phyloP scores from a whole-genome alignment of 306 rosid species.

The Sindora glabra region DNA sequence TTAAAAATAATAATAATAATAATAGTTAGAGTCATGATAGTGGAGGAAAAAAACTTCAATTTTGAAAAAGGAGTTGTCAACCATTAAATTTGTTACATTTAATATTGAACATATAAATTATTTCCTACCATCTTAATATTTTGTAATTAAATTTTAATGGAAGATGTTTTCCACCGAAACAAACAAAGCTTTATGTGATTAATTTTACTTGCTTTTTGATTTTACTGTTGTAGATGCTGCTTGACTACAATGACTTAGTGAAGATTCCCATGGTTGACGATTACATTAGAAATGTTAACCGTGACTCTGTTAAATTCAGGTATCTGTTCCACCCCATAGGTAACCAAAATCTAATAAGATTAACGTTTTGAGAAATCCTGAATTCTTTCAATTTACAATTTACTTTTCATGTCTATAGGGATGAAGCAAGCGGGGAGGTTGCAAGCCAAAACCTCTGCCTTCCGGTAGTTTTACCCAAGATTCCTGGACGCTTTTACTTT shows the following conservation, averaged over 20 bases:
- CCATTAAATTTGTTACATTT: too few relatives aligned
- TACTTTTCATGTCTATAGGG: constrained; percentile 22
- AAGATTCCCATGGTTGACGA: constrained; percentile 51
- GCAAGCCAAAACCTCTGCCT: constrained; percentile 21
- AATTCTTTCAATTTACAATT: background rate
- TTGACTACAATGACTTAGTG: constrained; percentile 66
- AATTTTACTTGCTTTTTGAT: constrained; percentile 16
- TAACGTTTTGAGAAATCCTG: too few relatives aligned
- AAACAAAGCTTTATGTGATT: constrained; percentile 5
- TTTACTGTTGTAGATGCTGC: constrained; percentile 38
- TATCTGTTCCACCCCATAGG: constrained; percentile 17
- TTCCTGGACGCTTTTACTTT: constrained; percentile 80
- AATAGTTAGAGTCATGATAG: too few relatives aligned
- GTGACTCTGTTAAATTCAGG: constrained; percentile 38
- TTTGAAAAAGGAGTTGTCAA: too few relatives aligned
- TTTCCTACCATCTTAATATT: too few relatives aligned
- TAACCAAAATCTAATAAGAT: too few relatives aligned
- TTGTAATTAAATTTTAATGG: too few relatives aligned
- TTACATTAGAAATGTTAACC: constrained; percentile 15
- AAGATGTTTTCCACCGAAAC: too few relatives aligned
- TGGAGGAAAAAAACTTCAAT: too few relatives aligned
- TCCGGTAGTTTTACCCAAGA: constrained; percentile 53
- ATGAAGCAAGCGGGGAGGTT: constrained; percentile 50
- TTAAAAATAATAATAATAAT: too few relatives aligned
- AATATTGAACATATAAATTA: too few relatives aligned